Conservation (phyloP, 1,284 basidiomycete species). For the Chiua sp. region DNA sequence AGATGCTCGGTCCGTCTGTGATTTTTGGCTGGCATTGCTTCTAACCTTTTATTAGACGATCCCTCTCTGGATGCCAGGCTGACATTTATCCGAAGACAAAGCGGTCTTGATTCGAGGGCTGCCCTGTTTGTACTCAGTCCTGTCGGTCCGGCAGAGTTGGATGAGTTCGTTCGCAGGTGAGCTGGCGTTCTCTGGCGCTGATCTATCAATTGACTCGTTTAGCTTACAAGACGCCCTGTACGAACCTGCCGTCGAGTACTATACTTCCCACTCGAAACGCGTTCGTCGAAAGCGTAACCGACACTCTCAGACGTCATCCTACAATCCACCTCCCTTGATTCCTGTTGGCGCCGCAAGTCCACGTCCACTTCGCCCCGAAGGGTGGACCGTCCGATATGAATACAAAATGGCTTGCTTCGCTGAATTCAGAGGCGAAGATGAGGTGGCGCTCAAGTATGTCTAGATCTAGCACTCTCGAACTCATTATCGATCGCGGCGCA, state of each 20-base stretch:
- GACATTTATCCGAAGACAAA: conserved; percentile 86
- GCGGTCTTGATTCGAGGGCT: conserved; percentile 89
- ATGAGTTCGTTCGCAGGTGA: conserved; percentile 84
- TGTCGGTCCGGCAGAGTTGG: conserved; percentile 80
- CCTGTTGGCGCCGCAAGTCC: no score
- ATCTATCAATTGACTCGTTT: conserved; percentile 11
- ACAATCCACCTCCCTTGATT: no score
- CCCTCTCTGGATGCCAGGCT: conserved; percentile 78
- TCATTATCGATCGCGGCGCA: no score
- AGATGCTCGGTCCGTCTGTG: neutral
- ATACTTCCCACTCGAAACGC: no score
- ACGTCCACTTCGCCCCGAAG: no score
- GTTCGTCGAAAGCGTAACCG: no score
- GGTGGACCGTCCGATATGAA: no score
- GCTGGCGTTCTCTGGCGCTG: neutral
- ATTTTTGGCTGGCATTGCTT: neutral
- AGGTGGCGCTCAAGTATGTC: no score
- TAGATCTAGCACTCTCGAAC: no score
- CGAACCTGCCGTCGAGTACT: conserved; percentile 73
- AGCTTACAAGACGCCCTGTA: conserved; percentile 89
- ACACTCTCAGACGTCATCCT: no score
- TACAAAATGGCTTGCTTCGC: no score
- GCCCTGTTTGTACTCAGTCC: conserved; percentile 95
- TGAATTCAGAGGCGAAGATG: no score
- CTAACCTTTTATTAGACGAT: conserved; percentile 61